A percentile compares a stretch with the other conserved stretches of the same genome.
These are phyloP conservation scores for Pleodorina starrii DNA, from an alignment of 139 green algal species.

Conservation along the genomic window DNA sequence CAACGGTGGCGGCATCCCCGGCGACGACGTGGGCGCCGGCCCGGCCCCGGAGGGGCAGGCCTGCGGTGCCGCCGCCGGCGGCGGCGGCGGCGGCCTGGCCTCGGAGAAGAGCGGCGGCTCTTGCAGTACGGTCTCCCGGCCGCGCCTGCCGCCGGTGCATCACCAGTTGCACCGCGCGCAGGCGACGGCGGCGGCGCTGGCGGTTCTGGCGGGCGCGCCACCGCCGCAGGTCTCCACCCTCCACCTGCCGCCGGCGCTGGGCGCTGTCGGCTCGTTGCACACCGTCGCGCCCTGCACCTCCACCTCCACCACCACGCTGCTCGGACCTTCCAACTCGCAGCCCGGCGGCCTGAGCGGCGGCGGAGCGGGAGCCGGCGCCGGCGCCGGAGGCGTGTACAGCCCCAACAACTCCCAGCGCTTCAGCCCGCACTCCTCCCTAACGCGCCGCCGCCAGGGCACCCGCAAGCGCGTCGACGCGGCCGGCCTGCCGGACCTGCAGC, in stretches of 20 bases:
- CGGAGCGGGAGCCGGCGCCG: too few species aligned
- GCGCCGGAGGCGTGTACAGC: neutral
- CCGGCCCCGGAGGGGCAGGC: neutral
- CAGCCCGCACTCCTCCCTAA: neutral
- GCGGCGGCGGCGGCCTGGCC: neutral
- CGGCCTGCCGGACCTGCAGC: neutral
- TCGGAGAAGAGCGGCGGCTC: neutral
- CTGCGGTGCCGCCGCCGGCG: neutral
- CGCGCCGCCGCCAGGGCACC: neutral
- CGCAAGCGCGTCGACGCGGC: neutral
- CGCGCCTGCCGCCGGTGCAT: slow-evolving; percentile 1
- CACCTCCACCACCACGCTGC: neutral
- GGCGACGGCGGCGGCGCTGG: slow-evolving; percentile 23
- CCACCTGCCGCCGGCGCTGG: neutral
- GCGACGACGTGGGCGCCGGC: neutral
- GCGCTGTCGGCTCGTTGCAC: neutral
- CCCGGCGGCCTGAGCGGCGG: neutral
- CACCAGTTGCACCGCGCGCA: slow-evolving; percentile 21
- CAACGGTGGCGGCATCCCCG: neutral
- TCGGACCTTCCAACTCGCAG: slow-evolving; percentile 16
- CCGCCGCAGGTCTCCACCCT: neutral
- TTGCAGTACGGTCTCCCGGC: neutral
- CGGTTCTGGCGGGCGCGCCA: neutral
- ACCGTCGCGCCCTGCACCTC: neutral
- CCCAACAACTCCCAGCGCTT: slow-evolving; percentile 18